Evolutionary conservation across 2,329 filamentous ascomycete species (phyloP).

Genomic region (Microcera coccophila): DNA sequence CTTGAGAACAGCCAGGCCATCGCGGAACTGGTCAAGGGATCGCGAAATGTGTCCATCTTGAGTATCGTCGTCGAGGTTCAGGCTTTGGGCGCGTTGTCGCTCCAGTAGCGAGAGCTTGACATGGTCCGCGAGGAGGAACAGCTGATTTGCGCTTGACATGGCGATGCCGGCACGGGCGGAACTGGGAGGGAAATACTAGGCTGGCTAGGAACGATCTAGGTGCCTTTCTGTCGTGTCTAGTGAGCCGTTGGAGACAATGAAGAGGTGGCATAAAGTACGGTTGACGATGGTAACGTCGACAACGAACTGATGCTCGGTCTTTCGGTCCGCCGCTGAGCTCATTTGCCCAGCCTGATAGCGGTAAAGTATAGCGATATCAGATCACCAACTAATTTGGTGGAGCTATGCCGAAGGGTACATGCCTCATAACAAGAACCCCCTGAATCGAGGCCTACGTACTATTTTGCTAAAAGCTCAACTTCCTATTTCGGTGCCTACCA

Average conservation of each 20-base stretch:
- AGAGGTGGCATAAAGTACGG: not conserved
- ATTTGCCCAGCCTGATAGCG: not conserved
- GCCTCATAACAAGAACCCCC: too few species aligned
- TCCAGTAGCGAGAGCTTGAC: constrained; percentile 94
- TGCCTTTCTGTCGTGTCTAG: too few species aligned
- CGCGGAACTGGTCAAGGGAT: constrained; percentile 79
- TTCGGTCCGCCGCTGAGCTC: too few species aligned
- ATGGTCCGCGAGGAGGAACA: constrained; percentile 91
- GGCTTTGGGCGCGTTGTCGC: constrained; percentile 76
- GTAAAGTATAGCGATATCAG: not conserved
- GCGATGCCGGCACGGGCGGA: constrained; percentile 1
- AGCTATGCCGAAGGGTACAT: too few species aligned
- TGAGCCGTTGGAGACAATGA: not conserved
- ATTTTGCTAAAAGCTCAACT: too few species aligned
- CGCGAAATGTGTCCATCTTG: constrained; percentile 87
- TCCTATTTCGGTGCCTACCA: too few species aligned
- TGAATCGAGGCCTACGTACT: too few species aligned
- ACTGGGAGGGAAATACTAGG: not conserved
- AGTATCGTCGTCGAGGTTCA: constrained; percentile 72
- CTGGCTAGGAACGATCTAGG: too few species aligned
- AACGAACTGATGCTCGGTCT: too few species aligned
- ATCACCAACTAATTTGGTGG: not conserved
- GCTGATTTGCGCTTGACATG: constrained; percentile 61
- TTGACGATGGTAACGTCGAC: not conserved
- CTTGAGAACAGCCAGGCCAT: constrained; percentile 70